phyloP scores from a whole-genome alignment of 2,329 filamentous ascomycete species.

The Exophiala viscosa region DNA sequence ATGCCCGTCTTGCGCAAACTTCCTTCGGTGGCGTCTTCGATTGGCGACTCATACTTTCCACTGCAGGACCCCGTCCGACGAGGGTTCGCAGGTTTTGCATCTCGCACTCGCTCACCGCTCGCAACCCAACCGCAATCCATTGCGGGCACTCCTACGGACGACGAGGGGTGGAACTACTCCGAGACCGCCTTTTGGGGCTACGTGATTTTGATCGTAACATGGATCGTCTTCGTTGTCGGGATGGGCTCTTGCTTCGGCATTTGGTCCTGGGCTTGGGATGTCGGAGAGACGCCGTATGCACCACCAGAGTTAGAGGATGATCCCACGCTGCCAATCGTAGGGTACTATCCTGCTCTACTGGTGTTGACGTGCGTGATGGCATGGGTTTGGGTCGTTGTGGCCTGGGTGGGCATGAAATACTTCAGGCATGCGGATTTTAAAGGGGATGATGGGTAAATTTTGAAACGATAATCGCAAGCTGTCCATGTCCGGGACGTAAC shows the following conservation, averaged over 20 bases:
- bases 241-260: constrained; percentile 94
- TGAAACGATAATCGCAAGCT: not conserved
- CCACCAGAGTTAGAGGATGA: constrained; percentile 95
- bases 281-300: constrained; percentile 91
- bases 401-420: constrained; percentile 99
- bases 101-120: constrained; percentile 38
- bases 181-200: constrained; percentile 99
- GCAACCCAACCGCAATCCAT: constrained; percentile 38
- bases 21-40: constrained; percentile 37
- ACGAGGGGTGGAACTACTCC: constrained; percentile 77
- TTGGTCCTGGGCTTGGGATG: constrained; percentile 97
- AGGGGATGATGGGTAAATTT: constrained; percentile 45
- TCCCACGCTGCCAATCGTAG: constrained; percentile 87
- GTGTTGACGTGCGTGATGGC: constrained; percentile 94
- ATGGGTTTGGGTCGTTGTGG: constrained; percentile 97
- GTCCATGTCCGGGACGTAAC: too few species aligned
- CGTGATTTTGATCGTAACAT: constrained; percentile 85
- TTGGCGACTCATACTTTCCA: constrained; percentile 62
- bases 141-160: constrained; percentile 22
- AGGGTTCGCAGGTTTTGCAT: constrained; percentile 22
- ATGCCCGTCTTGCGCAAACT: constrained; percentile 32
- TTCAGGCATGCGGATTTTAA: constrained; percentile 95
- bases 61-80: constrained; percentile 37
- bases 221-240: constrained; percentile 91
- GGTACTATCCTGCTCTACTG: constrained; percentile 92